Base-by-base conservation (phyloP, 176 grass and related monocot genomes). In the Aegilops longissima region DNA sequence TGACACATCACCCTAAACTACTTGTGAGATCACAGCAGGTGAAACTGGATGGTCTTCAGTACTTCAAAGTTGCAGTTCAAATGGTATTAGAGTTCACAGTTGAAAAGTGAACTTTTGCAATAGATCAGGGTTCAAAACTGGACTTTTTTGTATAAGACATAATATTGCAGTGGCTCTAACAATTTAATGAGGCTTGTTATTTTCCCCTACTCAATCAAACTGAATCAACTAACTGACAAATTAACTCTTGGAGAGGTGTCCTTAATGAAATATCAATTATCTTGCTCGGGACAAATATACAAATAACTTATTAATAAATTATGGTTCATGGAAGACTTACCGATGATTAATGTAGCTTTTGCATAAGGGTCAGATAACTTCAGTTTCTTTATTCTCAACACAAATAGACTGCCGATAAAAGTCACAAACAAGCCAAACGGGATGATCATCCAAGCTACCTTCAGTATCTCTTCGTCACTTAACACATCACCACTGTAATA, bases 361-460 rank as follows among this genome's bases (percentile, higher is more conserved):
- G 88, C 92, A 92, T 96, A 96, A 67, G 94, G 80, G 18, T 99
- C 92, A 74, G 94, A 93, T 81, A 93, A 73, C 75, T 79, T 92
- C 70, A 99, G 77, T 84, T 82, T 95, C 82, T 99, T 93, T 31
- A 88, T 78, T 67, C 76, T 94, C 66, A 96, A 90, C 58, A 99
- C 97, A 85, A 99, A 86, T 64, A 91, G 33, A 52, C 92, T 90
- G 72, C 90, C 89, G 38, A 88, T 44, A 66, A 66, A 88, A 85
- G 92, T 94, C 91, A 99, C 81, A 76, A 99, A 85, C 82, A 99
- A 81, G 44, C 94, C 92, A 91, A 96, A 88, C 77, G 97, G 97
- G 80, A 99, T 80, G 74, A 90, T 87, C 88, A 99, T 88, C 97
- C 97, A 99, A 88, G 97, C 88, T 70, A 99, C 78, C 90, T 89